A percentile compares a stretch with the other conserved stretches of the same genome.
phyloP scores from a whole-genome alignment of 2,329 filamentous ascomycete species.

The Fusarium foetens region DNA sequence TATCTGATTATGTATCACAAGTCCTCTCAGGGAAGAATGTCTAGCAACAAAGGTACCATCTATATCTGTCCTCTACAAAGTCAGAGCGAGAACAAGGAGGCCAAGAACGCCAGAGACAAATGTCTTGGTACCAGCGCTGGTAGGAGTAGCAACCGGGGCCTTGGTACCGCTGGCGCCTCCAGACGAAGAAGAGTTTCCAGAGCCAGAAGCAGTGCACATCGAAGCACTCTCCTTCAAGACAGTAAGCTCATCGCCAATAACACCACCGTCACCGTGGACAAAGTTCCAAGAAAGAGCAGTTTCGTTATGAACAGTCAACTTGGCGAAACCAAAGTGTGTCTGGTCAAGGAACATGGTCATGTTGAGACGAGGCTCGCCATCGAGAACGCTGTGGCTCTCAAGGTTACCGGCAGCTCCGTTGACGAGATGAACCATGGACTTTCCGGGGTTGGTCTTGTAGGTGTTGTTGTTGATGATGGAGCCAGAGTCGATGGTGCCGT shows the following conservation, averaged over 20 bases:
- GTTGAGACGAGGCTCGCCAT: background rate
- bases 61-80: background rate
- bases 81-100: background rate
- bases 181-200: background rate
- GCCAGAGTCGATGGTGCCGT: background rate
- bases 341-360: background rate
- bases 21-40: background rate
- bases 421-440: background rate
- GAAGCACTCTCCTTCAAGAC: background rate
- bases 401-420: constrained; percentile 5
- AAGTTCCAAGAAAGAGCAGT: background rate
- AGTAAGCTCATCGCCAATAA: background rate
- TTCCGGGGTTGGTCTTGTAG: background rate
- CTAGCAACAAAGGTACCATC: background rate
- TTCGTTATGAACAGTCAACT: background rate
- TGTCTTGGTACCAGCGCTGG: background rate
- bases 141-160: background rate
- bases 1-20: background rate
- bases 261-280: background rate
- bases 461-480: background rate
- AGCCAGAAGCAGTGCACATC: background rate
- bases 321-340: constrained; percentile 4
- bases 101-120: background rate
- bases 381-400: background rate
- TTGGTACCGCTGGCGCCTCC: background rate